These are phyloP conservation scores for Suillus plorans DNA, from an alignment of 768 basidiomycete species.

Conservation along the genomic window DNA sequence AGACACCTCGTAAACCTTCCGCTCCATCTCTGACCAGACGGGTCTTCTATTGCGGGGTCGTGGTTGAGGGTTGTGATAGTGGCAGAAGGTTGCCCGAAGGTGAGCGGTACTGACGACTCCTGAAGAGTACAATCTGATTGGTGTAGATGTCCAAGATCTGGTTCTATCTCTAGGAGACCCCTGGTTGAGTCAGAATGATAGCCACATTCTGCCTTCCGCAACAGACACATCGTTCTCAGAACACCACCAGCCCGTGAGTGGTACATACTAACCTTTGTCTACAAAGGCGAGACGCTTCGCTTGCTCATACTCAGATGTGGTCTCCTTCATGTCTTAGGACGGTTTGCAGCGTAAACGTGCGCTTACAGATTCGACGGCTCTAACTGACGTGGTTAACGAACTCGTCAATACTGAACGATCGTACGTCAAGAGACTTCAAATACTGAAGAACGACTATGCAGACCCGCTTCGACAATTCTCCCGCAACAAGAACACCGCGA, in stretches of 20 bases:
- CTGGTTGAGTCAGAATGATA: conserved; percentile 51
- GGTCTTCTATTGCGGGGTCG: conserved; percentile 87
- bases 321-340: conserved; percentile 21
- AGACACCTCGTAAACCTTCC: conserved; percentile 44
- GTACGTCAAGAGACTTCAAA: conserved; percentile 81
- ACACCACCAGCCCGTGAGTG: conserved; percentile 45
- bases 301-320: conserved; percentile 2
- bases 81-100: conserved; percentile 70
- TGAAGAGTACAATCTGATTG: conserved; percentile 13
- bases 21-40: conserved; percentile 60
- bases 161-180: conserved; percentile 75
- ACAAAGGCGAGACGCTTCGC: conserved; percentile 1
- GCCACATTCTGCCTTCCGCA: conserved; percentile 44
- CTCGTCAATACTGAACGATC: conserved; percentile 86
- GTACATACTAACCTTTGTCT: conserved; percentile 1
- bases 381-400: conserved; percentile 79
- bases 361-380: conserved; percentile 60
- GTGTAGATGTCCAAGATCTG: conserved; percentile 73
- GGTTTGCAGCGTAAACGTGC: conserved; percentile 50
- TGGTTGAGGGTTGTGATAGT: conserved; percentile 80
- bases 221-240: conserved; percentile 38
- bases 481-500: conserved; percentile 77
- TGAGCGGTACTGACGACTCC: conserved; percentile 26
- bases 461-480: conserved; percentile 89
- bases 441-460: conserved; percentile 86